Evolutionary conservation across 352 stramenopile species (phyloP), one percentile per base, ranked within the genome.

Genomic region (Globisporangium cederbergense): DNA sequence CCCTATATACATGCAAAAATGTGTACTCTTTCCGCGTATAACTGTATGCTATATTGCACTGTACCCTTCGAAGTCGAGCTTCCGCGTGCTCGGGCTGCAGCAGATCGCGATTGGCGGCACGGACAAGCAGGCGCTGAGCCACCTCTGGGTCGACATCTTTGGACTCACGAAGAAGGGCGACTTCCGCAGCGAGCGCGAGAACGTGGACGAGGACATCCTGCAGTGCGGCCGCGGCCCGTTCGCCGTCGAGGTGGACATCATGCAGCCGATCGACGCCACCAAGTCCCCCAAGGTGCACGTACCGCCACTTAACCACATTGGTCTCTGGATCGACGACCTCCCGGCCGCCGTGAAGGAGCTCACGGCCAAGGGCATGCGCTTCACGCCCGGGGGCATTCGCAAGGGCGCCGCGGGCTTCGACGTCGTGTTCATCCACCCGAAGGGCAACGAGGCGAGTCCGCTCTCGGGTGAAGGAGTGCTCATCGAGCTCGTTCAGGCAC

Each of bases 181-280:
- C 25, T 93, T 90, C 72, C 72, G 70, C 49, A 93, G 81, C 66
- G 80, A 93, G 77, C 95, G 86, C 54, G 97, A 99, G 80, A 99
- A 99, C 76, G 97, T 99, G 36, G 90, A 99, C 64, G 97, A 99
- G 77, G 97, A 99, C 76, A 98, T 99, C 60, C 72, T 99, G 49
- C 71, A 89, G 60, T 86, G 98, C 51, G 97, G 97, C 25, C 77
- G 88, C 25, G 91, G 86, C 25, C 88, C 96, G 18, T 95, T 96
- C 64, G 82, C 87, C 2, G 97, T 99, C 1, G 97, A 99, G 75
- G 80, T 99, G 20, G 97, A 99, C 79, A 86, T 99, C 66, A 99
- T 99, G 97, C 94, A 98, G 74, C 97, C 97, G 6, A 85, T 99
- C 25, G 94, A 99, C 86, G 66, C 79, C 10, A 75, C 83, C 62